phyloP scores from a whole-genome alignment of 192 early-diverging fungal species.

The Backusella macrospora region DNA sequence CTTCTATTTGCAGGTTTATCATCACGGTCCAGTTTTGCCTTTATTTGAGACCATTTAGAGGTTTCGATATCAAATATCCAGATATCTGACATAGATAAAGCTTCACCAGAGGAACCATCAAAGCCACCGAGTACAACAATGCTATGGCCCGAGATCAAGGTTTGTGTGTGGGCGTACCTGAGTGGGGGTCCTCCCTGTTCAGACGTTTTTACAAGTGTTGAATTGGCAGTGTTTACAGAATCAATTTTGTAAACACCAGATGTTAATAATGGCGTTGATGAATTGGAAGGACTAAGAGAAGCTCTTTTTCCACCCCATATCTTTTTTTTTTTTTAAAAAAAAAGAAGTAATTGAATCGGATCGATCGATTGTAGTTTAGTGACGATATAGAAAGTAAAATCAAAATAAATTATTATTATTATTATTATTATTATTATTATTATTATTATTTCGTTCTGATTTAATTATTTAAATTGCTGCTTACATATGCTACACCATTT shows the following conservation, averaged over 20 bases:
- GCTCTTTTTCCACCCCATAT: constrained; percentile 38
- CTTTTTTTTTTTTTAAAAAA: constrained; percentile 17
- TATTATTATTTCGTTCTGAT: neutral
- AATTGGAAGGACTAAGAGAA: neutral
- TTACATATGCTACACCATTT: constrained; percentile 38
- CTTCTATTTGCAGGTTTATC: constrained; percentile 33
- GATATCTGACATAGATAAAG: constrained; percentile 30
- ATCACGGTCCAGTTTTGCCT: constrained; percentile 25
- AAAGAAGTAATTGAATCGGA: neutral
- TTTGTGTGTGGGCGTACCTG: constrained; percentile 37
- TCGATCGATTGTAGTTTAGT: no score
- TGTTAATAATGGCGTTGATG: constrained; percentile 9
- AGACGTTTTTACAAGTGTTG: neutral
- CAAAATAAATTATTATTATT: neutral
- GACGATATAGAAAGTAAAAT: no score
- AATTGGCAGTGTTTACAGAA: constrained; percentile 21
- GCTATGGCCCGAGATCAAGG: constrained; percentile 14
- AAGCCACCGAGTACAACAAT: constrained; percentile 38
- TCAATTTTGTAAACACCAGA: constrained; percentile 30
- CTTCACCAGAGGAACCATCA: constrained; percentile 31
- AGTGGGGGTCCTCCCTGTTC: constrained; percentile 1
- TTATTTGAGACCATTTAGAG: constrained; percentile 22
- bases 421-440: constrained; percentile 5
- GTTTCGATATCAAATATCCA: constrained; percentile 36
- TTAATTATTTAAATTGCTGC: neutral